A percentile compares a stretch with the other conserved stretches of the same genome.
Evolutionary conservation across 2,329 filamentous ascomycete species (phyloP).

Genomic region (Herpotrichia juniperi): DNA sequence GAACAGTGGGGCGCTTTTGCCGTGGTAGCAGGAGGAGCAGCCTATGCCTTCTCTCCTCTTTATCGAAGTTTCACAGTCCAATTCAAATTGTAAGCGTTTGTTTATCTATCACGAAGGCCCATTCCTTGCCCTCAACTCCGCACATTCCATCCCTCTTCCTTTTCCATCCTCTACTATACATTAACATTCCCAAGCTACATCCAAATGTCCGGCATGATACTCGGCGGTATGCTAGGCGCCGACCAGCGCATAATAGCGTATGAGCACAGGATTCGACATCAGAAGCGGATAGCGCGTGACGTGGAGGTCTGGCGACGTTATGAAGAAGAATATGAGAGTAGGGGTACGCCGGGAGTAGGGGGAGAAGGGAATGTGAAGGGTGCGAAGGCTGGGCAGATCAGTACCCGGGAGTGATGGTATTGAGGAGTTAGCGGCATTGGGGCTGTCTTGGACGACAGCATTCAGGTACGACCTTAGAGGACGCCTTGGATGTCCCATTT

Average conservation of each 20-base stretch:
- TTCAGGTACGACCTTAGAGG: no score
- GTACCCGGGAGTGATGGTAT: background rate
- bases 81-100: conserved; percentile 38
- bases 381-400: conserved; percentile 15
- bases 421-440: background rate
- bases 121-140: background rate
- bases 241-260: conserved; percentile 71
- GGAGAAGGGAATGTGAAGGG: conserved; percentile 38
- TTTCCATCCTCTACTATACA: background rate
- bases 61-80: conserved; percentile 63
- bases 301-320: conserved; percentile 72
- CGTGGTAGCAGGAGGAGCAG: conserved; percentile 66
- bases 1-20: conserved; percentile 70
- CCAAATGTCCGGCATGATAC: conserved; percentile 85
- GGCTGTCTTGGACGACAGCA: no score
- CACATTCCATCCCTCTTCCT: background rate
- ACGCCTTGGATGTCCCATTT: no score
- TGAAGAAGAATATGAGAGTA: conserved; percentile 63
- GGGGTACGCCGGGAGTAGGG: conserved; percentile 43
- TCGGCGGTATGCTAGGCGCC: conserved; percentile 78
- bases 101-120: background rate
- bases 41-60: conserved; percentile 69
- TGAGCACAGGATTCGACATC: conserved; percentile 68
- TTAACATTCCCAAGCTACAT: conserved; percentile 65
- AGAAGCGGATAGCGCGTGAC: conserved; percentile 68